Evolutionary conservation across 1,284 basidiomycete species (phyloP).

Genomic region (Rhodofomes roseus): DNA sequence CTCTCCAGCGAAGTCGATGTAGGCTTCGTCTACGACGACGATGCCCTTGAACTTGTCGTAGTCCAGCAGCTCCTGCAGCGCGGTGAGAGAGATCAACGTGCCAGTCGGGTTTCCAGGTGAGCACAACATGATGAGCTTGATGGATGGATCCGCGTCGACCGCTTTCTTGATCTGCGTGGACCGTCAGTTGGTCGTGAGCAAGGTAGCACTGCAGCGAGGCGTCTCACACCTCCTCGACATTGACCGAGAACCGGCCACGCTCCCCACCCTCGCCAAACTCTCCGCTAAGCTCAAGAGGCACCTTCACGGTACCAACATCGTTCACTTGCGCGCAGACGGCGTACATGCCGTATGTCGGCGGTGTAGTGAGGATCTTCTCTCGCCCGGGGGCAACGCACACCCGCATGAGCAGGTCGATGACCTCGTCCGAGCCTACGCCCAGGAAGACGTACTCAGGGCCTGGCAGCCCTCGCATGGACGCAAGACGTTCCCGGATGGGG

Average conservation of each 20-base stretch:
- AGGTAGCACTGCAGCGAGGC: neutral
- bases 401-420: conserved; percentile 93
- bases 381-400: conserved; percentile 80
- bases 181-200: neutral
- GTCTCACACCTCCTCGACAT: conserved; percentile 67
- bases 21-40: conserved; percentile 95
- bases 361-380: conserved; percentile 84
- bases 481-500: conserved; percentile 77
- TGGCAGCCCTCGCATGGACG: conserved; percentile 65
- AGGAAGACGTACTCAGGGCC: conserved; percentile 80
- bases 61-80: conserved; percentile 73
- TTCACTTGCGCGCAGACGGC: conserved; percentile 93
- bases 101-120: conserved; percentile 98
- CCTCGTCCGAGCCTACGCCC: conserved; percentile 96
- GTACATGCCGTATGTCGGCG: conserved; percentile 99
- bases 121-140: conserved; percentile 94
- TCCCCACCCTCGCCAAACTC: conserved; percentile 63
- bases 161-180: conserved; percentile 63
- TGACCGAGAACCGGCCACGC: conserved; percentile 74
- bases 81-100: conserved; percentile 75
- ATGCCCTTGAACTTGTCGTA: conserved; percentile 86
- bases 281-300: conserved; percentile 67
- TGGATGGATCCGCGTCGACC: conserved; percentile 62
- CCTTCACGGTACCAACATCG: conserved; percentile 83
- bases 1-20: conserved; percentile 86